Percentiles rank a stretch among this genome's conserved stretches.
phyloP scores from a whole-genome alignment of 2,329 filamentous ascomycete species.

The Colletotrichum sp. region DNA sequence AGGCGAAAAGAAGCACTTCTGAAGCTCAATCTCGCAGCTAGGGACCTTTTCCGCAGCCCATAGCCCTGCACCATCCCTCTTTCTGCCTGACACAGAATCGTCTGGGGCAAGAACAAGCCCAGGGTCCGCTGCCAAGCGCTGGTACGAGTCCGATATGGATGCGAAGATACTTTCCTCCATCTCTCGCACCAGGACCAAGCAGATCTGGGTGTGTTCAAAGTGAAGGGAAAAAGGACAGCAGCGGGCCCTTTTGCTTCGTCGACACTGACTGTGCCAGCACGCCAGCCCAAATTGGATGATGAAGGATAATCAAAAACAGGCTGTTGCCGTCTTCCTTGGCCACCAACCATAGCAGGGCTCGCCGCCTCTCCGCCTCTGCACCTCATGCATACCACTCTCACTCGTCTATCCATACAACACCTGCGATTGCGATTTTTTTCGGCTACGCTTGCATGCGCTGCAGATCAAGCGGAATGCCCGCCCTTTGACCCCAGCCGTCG shows the following conservation, averaged over 20 bases:
- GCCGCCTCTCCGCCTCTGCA: neutral
- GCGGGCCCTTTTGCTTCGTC: neutral
- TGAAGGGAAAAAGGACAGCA: neutral
- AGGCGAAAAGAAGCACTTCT: neutral
- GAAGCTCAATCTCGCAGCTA: constrained; percentile 7
- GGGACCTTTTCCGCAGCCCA: neutral
- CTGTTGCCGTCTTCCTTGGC: neutral
- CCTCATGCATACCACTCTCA: neutral
- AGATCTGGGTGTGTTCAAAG: neutral
- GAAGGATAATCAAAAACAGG: neutral
- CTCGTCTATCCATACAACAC: neutral
- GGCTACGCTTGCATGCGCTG: constrained; percentile 4
- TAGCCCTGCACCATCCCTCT: neutral
- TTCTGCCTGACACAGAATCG: neutral
- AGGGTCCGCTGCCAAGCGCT: neutral
- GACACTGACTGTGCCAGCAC: neutral
- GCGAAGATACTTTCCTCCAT: neutral
- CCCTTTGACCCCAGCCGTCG: constrained; percentile 3
- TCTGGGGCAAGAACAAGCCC: neutral
- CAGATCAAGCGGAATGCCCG: constrained; percentile 11
- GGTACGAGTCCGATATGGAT: neutral
- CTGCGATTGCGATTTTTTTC: neutral
- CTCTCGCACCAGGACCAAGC: neutral
- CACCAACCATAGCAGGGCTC: neutral
- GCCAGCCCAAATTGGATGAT: neutral